These are phyloP conservation scores for Hypsizygus marmoreus DNA, from an alignment of 768 basidiomycete genomes.

Conservation along the genomic window DNA sequence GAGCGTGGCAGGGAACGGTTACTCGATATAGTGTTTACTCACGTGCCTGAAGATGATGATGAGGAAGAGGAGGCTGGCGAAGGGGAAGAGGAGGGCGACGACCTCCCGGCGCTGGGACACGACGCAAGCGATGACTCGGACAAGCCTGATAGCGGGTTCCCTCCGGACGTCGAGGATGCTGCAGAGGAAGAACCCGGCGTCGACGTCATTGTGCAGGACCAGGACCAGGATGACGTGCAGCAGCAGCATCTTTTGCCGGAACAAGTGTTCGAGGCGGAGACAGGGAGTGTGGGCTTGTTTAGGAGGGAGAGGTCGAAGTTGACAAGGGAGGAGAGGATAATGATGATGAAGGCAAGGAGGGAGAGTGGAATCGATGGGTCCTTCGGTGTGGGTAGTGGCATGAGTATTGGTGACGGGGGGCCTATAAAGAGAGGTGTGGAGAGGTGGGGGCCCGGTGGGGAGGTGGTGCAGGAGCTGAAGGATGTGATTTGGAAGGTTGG, in stretches of 20 bases:
- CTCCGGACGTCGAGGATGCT: slow-evolving; percentile 34
- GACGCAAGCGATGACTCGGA: slow-evolving; percentile 60
- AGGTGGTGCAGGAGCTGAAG: slow-evolving; percentile 82
- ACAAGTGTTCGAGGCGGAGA: slow-evolving; percentile 81
- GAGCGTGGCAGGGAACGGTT: slow-evolving; percentile 75
- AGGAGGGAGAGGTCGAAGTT: slow-evolving; percentile 64
- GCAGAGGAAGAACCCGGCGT: slow-evolving; percentile 36
- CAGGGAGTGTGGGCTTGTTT: slow-evolving; percentile 41
- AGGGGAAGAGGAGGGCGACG: slow-evolving; percentile 44
- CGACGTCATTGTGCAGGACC: no score
- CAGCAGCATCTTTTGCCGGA: slow-evolving; percentile 67
- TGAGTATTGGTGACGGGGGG: slow-evolving; percentile 15
- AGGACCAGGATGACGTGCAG: no score
- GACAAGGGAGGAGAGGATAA: slow-evolving; percentile 75
- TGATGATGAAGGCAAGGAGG: slow-evolving; percentile 53
- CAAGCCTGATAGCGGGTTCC: slow-evolving; percentile 44
- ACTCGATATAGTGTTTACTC: slow-evolving; percentile 56
- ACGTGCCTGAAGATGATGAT: slow-evolving; percentile 34
- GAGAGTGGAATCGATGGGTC: no score
- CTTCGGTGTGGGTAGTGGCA: slow-evolving; percentile 29
- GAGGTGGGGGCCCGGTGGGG: slow-evolving; percentile 72
- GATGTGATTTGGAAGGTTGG: slow-evolving; percentile 89
- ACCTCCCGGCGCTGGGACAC: slow-evolving; percentile 55
- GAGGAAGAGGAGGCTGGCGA: slow-evolving; percentile 42
- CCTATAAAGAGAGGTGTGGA: slow-evolving; percentile 32